Base-by-base conservation (phyloP, 371 early-diverging fungal species). In the Conidiobolus incongruus region DNA sequence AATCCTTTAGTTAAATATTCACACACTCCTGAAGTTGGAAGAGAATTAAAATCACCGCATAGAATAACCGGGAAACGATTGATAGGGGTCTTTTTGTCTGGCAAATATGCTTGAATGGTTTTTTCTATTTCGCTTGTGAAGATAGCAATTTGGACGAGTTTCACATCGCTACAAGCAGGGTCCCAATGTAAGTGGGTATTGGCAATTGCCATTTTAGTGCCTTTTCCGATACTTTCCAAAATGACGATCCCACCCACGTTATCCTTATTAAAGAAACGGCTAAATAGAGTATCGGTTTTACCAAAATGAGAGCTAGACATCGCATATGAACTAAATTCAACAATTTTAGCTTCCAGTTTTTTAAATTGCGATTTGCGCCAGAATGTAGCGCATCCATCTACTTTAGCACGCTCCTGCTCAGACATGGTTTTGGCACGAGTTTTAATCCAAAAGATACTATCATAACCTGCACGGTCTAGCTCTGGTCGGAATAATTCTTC, bases 371-470 rank as follows among this genome's bases (percentile, higher is more conserved):
- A 62, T 31, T 74, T 51, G 52, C 85, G 89, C 70, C 71, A 98
- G 55, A 99, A 96, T 0, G 79, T 97, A 7, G 96, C 98, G 60
- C 97, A 97, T 4, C 99, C 99, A 60, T 98, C 98, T 0, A 98
- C 96, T 11, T 54, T 52, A 40, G 75, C 56, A 40, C 85, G 79
- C 45, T 94, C 90, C 51, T 68, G 72, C 44, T 92, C 94, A 30
- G 70, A 54, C 89, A 96, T 89, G 2, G 84, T 89, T 50, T 83
- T 72, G 35, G 88, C 81, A 37, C 96, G 71, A 16, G 91, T 80
- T 56, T 95, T 95, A 40, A 89, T 88, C 72, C 71, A 86, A 55
- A 93, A 95, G 2, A 88, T 72, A 33, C 92, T 76, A 20, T 91
- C 89, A 56, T 98, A 98, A 12, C 70, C 78, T 13, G 79, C 81